A percentile compares a stretch with the other conserved stretches of the same genome.
Conservation (phyloP, 495 filamentous ascomycete species). For the Xylaria cubensis region DNA sequence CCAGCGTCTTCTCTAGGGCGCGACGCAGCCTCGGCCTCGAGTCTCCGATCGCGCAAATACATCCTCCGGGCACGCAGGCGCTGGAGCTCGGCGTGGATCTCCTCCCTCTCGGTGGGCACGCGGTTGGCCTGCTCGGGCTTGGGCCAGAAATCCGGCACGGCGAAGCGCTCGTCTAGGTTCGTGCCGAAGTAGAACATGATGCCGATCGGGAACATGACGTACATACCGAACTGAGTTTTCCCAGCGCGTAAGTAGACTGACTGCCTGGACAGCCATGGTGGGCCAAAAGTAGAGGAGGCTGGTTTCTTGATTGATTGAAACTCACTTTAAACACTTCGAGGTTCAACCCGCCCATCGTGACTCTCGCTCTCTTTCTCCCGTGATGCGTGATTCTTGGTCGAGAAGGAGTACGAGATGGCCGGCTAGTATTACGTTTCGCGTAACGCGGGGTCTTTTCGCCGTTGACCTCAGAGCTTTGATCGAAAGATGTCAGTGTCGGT, state of each 20-base stretch:
- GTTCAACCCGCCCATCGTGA: slow-evolving; percentile 81
- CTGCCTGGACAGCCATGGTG: no score
- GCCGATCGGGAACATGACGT: slow-evolving; percentile 97
- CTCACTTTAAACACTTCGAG: slow-evolving; percentile 94
- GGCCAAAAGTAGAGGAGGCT: slow-evolving; percentile 10
- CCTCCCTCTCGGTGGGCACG: slow-evolving; percentile 87
- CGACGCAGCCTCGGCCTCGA: slow-evolving; percentile 58
- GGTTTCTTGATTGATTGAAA: neutral
- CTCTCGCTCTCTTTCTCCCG: neutral
- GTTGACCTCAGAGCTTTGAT: neutral
- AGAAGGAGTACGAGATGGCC: neutral
- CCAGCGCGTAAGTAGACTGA: slow-evolving; percentile 5
- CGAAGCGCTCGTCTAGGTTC: slow-evolving; percentile 92
- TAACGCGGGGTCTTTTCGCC: neutral
- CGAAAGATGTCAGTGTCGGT: slow-evolving; percentile 6
- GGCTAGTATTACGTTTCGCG: neutral
- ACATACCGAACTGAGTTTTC: slow-evolving; percentile 82
- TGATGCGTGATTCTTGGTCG: neutral
- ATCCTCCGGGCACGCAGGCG: slow-evolving; percentile 69
- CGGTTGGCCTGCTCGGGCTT: slow-evolving; percentile 82
- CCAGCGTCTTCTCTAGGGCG: slow-evolving; percentile 22
- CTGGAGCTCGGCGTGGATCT: slow-evolving; percentile 80
- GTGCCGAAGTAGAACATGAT: slow-evolving; percentile 99
- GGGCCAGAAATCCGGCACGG: slow-evolving; percentile 93
- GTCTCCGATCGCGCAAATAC: slow-evolving; percentile 63